Conservation (phyloP, 805 yeast genomes). For the Yamadazyma kitorensis region DNA sequence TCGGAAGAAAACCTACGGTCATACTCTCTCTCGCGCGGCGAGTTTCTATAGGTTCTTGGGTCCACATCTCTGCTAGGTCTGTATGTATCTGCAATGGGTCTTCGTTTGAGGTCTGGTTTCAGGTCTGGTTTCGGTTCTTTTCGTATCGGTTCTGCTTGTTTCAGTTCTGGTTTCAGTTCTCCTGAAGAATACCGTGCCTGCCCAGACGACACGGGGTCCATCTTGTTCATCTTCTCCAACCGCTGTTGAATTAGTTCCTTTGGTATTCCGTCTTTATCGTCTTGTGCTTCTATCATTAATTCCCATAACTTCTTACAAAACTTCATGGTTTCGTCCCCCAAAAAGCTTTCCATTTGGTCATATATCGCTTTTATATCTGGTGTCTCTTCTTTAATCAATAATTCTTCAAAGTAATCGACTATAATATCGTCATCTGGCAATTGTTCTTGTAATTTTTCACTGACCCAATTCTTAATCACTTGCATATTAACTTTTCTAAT, state of each 20-base stretch:
- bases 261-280: slow-evolving; percentile 46
- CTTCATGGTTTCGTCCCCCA: slow-evolving; percentile 30
- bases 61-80: too few species aligned
- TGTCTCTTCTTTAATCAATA: slow-evolving; percentile 30
- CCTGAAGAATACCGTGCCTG: too few species aligned
- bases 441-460: slow-evolving; percentile 25
- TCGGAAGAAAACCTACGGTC: too few species aligned
- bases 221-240: slow-evolving; percentile 1
- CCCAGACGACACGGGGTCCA: too few species aligned
- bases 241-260: slow-evolving; percentile 2
- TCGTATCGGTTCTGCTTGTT: too few species aligned
- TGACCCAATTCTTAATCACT: slow-evolving; percentile 43
- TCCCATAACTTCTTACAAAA: slow-evolving; percentile 47
- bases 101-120: too few species aligned
- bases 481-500: slow-evolving; percentile 36
- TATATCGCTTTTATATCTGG: slow-evolving; percentile 42
- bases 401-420: slow-evolving; percentile 43
- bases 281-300: slow-evolving; percentile 42
- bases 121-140: too few species aligned
- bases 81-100: too few species aligned
- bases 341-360: slow-evolving; percentile 43
- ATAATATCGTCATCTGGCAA: slow-evolving; percentile 54
- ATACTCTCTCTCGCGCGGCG: too few species aligned
- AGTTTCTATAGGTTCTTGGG: too few species aligned
- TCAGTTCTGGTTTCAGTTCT: too few species aligned